These are phyloP conservation scores for Beta macrorhiza DNA, from an alignment of 179 eudicot genomes.

Conservation along the genomic window DNA sequence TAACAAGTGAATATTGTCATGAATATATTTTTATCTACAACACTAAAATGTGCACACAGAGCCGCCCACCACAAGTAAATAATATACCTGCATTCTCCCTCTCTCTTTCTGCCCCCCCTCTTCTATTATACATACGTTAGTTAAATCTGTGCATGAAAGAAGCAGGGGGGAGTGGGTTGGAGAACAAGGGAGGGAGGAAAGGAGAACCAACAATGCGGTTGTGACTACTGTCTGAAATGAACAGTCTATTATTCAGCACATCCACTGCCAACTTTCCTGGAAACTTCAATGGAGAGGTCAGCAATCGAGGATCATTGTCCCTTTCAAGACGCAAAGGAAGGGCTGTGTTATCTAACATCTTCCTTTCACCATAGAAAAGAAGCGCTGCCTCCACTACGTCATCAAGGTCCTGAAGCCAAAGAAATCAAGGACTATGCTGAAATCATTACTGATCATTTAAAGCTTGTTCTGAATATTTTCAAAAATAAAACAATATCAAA, in stretches of 20 bases:
- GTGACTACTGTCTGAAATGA: slow-evolving; percentile 97
- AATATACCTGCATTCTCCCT: not conserved
- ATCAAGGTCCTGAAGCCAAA: slow-evolving; percentile 71
- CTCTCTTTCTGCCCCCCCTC: too few species aligned
- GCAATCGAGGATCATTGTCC: slow-evolving; percentile 86
- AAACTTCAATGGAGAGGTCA: slow-evolving; percentile 90
- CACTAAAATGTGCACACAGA: not conserved
- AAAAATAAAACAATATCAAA: too few species aligned
- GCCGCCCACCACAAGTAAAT: not conserved
- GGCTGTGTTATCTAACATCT: slow-evolving; percentile 57
- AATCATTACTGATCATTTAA: not conserved
- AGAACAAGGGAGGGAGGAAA: slow-evolving; percentile 19
- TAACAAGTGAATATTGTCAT: too few species aligned
- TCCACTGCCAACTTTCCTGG: slow-evolving; percentile 96
- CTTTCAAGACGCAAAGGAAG: slow-evolving; percentile 87
- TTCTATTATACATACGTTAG: not conserved
- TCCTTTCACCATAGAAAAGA: slow-evolving; percentile 63
- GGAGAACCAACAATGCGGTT: slow-evolving; percentile 76
- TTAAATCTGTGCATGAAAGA: slow-evolving; percentile 12
- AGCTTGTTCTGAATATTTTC: not conserved
- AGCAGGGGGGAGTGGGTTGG: slow-evolving; percentile 3
- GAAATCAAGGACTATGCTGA: slow-evolving; percentile 5
- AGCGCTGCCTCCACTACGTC: slow-evolving; percentile 91
- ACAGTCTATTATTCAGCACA: slow-evolving; percentile 73
- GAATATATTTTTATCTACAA: not conserved